Base-by-base conservation (phyloP, 495 filamentous ascomycete genomes). In the Filosporella fistucella region DNA sequence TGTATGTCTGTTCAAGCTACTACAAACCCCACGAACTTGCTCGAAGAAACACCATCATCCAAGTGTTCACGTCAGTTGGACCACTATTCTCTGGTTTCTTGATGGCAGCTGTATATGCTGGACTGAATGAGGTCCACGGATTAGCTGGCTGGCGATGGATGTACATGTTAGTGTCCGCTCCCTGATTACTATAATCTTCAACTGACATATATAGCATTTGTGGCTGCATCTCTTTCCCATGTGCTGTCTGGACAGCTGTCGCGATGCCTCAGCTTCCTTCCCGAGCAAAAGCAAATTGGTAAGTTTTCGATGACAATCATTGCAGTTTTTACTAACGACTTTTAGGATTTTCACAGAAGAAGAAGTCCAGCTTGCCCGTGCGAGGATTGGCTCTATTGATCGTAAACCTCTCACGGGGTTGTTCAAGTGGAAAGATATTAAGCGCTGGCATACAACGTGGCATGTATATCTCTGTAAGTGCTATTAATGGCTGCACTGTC, bases 61-160 rank as follows among this genome's bases (percentile, higher is more conserved):
- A 48, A 22, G 24, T 48, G 10, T 74, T 78, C 57, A 74, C 69
- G 10, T 58, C 63, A 21, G 71, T 67, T 1, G 73, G 72, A 2
- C 71, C 65, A 11, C 65, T 77, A 52, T 57, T 62, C 32, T 53
- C 50, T 22, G 59, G 59, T 18, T 80, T 81, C 55, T 74, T 85
- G 47, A 78, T 83, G 60, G 72, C 70, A 1, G 78, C 74, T 4
- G 77, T 81, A 42, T 66, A 82, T 54, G 10, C 41, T 17, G 60
- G 56, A 20, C 57, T 83, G 51, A 49, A 84, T 48, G 72, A 72
- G 5, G 53, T 48, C 1, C 46, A 63, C 17, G 78, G 78, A 0
- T 60, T 82, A 0, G 59, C 64, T 1, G 82, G 78, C 0, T 86
- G 81, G 82, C 63, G 80, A 10, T 85, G 82, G 81, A 55, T 85